These are phyloP conservation scores for Circinella umbellata DNA, from an alignment of 371 early-diverging fungal genomes.

Conservation along the genomic window DNA sequence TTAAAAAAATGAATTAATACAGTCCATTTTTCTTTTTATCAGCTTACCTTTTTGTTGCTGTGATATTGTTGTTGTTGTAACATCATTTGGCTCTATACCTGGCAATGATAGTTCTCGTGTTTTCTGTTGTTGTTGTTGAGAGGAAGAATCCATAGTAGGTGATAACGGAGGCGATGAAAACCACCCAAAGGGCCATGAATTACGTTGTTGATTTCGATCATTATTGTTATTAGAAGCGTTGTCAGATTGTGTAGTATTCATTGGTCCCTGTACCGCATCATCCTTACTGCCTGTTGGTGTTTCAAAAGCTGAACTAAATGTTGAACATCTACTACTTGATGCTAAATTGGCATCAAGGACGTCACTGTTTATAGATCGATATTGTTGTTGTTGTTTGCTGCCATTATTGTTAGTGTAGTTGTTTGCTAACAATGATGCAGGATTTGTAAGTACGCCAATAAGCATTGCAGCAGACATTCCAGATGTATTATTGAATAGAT, in stretches of 20 bases:
- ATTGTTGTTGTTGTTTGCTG: background rate
- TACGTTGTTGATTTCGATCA: background rate
- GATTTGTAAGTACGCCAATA: slow-evolving; percentile 13
- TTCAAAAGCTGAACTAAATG: background rate
- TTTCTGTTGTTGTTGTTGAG: background rate
- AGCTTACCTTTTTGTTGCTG: background rate
- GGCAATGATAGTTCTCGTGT: background rate
- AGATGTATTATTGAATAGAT: slow-evolving; percentile 19
- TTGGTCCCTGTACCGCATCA: no score
- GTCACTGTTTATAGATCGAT: background rate
- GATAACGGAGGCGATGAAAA: slow-evolving; percentile 12
- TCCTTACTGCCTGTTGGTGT: no score
- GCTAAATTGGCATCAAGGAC: background rate
- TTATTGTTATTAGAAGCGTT: background rate
- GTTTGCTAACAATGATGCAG: slow-evolving; percentile 1
- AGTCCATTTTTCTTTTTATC: no score
- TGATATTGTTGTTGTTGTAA: background rate
- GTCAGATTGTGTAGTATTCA: no score
- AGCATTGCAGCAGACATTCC: slow-evolving; percentile 23
- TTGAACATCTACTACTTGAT: slow-evolving; percentile 2
- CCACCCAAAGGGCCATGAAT: slow-evolving; percentile 19
- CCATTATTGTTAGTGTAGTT: background rate
- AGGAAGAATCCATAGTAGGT: slow-evolving; percentile 4
- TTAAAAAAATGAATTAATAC: no score
- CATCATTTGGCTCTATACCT: background rate